Percentiles rank a stretch among this genome's conserved stretches.
These are phyloP conservation scores for Naganishia albida DNA, from an alignment of 1,284 basidiomycete species.

Conservation along the genomic window DNA sequence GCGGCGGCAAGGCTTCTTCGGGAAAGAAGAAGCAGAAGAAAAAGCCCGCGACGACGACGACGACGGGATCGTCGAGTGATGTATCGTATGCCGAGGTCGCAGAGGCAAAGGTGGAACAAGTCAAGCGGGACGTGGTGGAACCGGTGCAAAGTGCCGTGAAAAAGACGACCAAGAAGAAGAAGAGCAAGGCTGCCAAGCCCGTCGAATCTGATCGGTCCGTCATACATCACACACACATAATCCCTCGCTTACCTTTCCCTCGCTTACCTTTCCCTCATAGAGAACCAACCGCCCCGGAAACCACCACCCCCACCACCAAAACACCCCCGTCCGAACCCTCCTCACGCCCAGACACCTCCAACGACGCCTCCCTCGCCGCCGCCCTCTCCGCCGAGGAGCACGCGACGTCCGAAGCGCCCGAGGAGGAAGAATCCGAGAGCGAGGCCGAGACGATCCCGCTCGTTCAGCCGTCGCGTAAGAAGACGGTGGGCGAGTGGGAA, in stretches of 20 bases:
- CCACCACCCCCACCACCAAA: background rate
- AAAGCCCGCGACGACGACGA: background rate
- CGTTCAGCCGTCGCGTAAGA: no score
- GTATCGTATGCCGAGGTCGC: slow-evolving; percentile 14
- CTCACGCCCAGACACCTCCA: slow-evolving; percentile 14
- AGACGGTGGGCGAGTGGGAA: slow-evolving; percentile 20
- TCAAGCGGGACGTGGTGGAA: background rate
- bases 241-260: background rate
- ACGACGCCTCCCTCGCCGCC: slow-evolving; percentile 20
- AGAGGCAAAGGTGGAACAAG: background rate
- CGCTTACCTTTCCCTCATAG: background rate
- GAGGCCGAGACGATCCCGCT: slow-evolving; percentile 2
- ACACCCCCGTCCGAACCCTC: background rate
- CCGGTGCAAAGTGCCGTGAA: background rate
- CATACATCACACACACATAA: background rate
- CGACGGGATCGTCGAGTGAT: no score
- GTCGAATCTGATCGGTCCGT: slow-evolving; percentile 20
- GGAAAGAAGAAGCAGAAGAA: slow-evolving; percentile 28
- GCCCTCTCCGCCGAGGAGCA: slow-evolving; percentile 21
- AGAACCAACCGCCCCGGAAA: background rate
- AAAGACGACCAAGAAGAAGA: slow-evolving; percentile 22
- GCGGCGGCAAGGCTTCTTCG: background rate
- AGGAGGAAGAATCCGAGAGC: background rate
- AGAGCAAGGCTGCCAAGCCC: slow-evolving; percentile 21
- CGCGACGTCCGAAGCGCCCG: background rate